Evolutionary conservation across 106 monocot species (phyloP), one percentile per base, ranked within the genome.

Genomic region (Gastrodia elata): DNA sequence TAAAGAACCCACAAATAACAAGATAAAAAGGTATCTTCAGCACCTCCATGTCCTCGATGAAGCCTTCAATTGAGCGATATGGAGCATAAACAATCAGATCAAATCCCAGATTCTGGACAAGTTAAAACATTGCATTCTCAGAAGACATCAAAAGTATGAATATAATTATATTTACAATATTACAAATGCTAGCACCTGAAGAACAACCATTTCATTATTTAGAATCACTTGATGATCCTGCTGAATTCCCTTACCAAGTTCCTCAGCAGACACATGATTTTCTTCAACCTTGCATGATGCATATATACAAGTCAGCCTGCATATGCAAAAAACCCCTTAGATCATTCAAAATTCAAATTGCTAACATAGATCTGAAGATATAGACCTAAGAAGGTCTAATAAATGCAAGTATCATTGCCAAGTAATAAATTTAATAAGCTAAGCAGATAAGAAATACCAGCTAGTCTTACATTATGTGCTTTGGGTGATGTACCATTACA

Each of bases 401-500:
- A 38, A 20, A 67, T 67, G 67, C 4, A 67, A 67, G n/a, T 20
- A n/a, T 67, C 5, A 20, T n/a, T 37, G 18, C 20, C 15, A 36
- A 36, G 18, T 67, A 38, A 14, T 0, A 67, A 61, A 0, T 37
- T 67, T 67, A 37, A 37, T 67, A 67, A 67, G 38, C n/a, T 36
- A 38, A 7, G 38, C 37, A 67, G 36, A 4, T 20, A 35, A 20
- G 67, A 67, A 67, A 24, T 7, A 69, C 3, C 24, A 69, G 3
- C 0, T 37, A 39, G 22, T 41, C 92, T 80, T 82, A 96, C 96
- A 97, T 97, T 77, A 97, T 97, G 80, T 92, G 80, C 77, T 97
- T 97, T 71, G 96, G 96, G 37, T 97, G 92, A 80, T 97, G 96
- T 78, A 92, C 87, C 96, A 97, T 97, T 11, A 97, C 90, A 61